Evolutionary conservation across 2,329 filamentous ascomycete species (phyloP).

Genomic region (Plenodomus lindquistii): DNA sequence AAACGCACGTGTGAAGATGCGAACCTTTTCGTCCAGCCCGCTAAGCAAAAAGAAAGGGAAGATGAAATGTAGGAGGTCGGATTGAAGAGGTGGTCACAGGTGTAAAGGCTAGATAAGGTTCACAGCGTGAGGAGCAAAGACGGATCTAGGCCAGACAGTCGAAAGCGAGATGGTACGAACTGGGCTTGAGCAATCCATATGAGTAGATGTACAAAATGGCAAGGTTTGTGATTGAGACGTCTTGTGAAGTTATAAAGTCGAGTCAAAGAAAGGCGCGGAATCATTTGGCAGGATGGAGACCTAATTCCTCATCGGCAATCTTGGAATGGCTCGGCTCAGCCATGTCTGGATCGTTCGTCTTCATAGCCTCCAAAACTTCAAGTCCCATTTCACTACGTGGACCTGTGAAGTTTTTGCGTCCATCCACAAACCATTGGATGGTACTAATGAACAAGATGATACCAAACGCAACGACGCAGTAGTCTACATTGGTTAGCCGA

Average conservation of each 20-base stretch:
- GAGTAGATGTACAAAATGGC: too few relatives aligned
- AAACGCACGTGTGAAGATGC: too few relatives aligned
- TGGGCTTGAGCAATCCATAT: too few relatives aligned
- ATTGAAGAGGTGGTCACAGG: too few relatives aligned
- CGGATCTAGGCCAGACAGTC: too few relatives aligned
- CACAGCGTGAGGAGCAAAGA: too few relatives aligned
- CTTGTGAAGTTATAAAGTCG: background rate
- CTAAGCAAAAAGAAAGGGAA: too few relatives aligned
- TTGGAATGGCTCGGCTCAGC: conserved; percentile 7
- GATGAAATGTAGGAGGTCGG: too few relatives aligned
- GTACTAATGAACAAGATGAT: conserved; percentile 61
- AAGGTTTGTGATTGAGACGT: background rate
- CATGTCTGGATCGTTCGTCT: conserved; percentile 20
- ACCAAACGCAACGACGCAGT: conserved; percentile 61
- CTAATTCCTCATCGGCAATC: conserved; percentile 8
- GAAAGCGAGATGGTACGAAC: too few relatives aligned
- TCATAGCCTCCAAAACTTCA: conserved; percentile 46
- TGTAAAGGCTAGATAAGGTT: too few relatives aligned
- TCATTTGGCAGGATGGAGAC: background rate
- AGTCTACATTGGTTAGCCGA: conserved; percentile 41
- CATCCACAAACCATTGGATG: conserved; percentile 64
- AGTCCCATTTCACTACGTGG: conserved; percentile 48
- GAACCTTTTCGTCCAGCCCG: too few relatives aligned
- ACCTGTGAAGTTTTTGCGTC: conserved; percentile 63
- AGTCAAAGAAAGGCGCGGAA: background rate